Evolutionary conservation across 805 yeast genomes (phyloP).

Genomic region (Candida caryicola): DNA sequence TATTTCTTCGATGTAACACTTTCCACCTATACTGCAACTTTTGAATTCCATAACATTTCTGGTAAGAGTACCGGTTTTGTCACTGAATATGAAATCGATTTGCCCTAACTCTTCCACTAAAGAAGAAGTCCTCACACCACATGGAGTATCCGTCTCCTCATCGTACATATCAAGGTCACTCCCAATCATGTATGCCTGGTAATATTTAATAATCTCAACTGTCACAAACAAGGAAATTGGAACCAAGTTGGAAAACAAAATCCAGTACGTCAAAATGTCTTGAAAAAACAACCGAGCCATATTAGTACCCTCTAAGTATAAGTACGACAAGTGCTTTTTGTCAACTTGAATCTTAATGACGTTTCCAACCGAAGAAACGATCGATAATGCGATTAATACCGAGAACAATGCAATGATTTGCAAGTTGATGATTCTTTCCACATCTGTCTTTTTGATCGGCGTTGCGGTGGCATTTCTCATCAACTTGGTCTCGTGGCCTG

Average conservation of each 20-base stretch:
- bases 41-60: constrained; percentile 96
- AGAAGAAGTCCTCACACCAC: constrained; percentile 92
- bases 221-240: constrained; percentile 96
- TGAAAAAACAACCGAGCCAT: constrained; percentile 72
- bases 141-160: constrained; percentile 85
- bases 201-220: constrained; percentile 90
- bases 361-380: constrained; percentile 85
- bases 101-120: constrained; percentile 97
- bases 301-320: constrained; percentile 66
- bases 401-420: constrained; percentile 88
- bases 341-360: constrained; percentile 66
- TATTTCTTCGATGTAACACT: constrained; percentile 78
- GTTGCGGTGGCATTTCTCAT: constrained; percentile 99
- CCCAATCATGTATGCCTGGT: constrained; percentile 90
- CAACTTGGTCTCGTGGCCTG: constrained; percentile 97
- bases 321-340: constrained; percentile 54
- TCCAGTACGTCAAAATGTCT: constrained; percentile 92
- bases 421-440: constrained; percentile 88
- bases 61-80: constrained; percentile 95
- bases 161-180: constrained; percentile 93
- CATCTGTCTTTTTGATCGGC: constrained; percentile 95
- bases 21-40: constrained; percentile 89
- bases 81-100: constrained; percentile 92
- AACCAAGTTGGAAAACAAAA: constrained; percentile 91
- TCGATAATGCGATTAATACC: constrained; percentile 67